These are phyloP conservation scores for Pestalotiopsis sp. DNA, from an alignment of 2,329 filamentous ascomycete species.

Conservation along the genomic window DNA sequence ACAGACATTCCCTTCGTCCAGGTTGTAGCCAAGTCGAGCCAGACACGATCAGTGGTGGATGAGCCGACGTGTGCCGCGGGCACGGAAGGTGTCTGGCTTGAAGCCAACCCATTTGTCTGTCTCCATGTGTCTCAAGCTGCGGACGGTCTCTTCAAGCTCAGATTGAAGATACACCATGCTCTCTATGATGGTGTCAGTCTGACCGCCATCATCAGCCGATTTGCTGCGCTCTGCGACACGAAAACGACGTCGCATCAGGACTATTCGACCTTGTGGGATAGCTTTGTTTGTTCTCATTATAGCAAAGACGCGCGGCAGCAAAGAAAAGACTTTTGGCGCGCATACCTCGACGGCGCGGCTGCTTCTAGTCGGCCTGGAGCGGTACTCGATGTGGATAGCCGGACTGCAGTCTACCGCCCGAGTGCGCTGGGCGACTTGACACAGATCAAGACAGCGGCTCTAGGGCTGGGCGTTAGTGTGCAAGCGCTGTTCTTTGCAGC, in stretches of 20 bases:
- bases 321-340: slow-evolving; percentile 45
- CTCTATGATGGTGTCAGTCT: slow-evolving; percentile 87
- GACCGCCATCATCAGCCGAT: slow-evolving; percentile 57
- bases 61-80: slow-evolving; percentile 13
- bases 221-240: slow-evolving; percentile 29
- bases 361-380: background rate
- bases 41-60: background rate
- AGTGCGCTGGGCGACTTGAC: slow-evolving; percentile 18
- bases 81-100: slow-evolving; percentile 25
- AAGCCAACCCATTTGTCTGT: slow-evolving; percentile 26
- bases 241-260: background rate
- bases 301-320: slow-evolving; percentile 14
- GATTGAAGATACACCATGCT: slow-evolving; percentile 77
- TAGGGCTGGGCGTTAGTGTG: slow-evolving; percentile 60
- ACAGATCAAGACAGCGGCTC: slow-evolving; percentile 22
- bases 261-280: slow-evolving; percentile 25
- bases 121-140: slow-evolving; percentile 22
- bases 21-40: slow-evolving; percentile 41
- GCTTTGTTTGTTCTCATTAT: slow-evolving; percentile 24
- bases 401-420: slow-evolving; percentile 19
- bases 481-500: slow-evolving; percentile 78
- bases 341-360: slow-evolving; percentile 40
- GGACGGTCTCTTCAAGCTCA: slow-evolving; percentile 33
- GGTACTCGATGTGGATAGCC: background rate
- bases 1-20: slow-evolving; percentile 62